Conservation (phyloP, 169 alveolate genomes). For the Plasmodium reichenowi region DNA sequence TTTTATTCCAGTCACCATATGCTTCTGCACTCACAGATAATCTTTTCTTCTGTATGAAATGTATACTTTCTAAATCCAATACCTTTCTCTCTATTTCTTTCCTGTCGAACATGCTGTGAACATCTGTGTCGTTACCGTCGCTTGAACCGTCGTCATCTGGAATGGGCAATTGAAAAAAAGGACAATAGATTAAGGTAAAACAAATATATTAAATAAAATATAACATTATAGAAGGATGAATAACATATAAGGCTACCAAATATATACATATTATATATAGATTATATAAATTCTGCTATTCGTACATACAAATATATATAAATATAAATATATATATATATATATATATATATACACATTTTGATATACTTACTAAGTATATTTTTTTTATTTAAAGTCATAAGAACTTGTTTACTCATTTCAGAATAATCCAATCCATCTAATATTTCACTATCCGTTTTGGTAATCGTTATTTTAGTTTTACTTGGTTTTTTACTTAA, state of each 20-base stretch:
- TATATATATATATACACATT: too few relatives aligned
- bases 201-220: not conserved
- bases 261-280: not conserved
- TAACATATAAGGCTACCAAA: not conserved
- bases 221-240: not conserved
- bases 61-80: conserved; percentile 8
- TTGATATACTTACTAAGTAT: conserved; percentile 27
- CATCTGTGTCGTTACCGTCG: conserved; percentile 68
- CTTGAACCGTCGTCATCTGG: conserved; percentile 50
- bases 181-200: not conserved
- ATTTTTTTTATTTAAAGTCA: conserved; percentile 13
- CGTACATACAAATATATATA: too few relatives aligned
- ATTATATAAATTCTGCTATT: too few relatives aligned
- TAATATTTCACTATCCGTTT: conserved; percentile 10
- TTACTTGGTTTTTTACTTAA: conserved; percentile 35
- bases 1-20: conserved; percentile 93
- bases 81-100: conserved; percentile 41
- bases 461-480: not conserved
- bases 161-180: not conserved
- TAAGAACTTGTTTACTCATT: not conserved
- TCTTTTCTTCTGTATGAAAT: conserved; percentile 16
- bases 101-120: conserved; percentile 26
- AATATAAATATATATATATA: too few relatives aligned
- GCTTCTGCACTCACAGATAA: conserved; percentile 92
- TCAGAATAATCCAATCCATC: not conserved